Conservation (phyloP, 306 rosid species). For the Trichosanthes truncata region DNA sequence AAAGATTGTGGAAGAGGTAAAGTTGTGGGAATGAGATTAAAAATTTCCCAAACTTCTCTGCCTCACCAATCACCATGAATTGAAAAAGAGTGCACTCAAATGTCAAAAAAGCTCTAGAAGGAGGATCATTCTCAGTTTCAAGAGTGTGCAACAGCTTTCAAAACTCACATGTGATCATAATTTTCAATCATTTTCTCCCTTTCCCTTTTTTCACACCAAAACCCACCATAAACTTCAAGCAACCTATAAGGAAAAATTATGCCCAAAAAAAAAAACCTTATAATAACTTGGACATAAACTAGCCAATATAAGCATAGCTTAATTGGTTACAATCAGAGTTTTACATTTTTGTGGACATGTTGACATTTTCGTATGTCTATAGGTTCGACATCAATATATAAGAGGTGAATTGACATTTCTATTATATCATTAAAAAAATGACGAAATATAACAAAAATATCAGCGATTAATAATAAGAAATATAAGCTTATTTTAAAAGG, state of each 20-base stretch:
- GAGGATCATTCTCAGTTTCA: neutral
- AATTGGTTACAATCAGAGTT: too few species aligned
- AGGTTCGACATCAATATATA: too few species aligned
- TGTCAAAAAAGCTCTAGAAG: slow-evolving; percentile 6
- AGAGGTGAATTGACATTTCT: too few species aligned
- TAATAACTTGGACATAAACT: too few species aligned
- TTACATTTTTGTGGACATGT: too few species aligned
- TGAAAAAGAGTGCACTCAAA: neutral
- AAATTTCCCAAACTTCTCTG: neutral
- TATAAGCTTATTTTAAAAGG: too few species aligned
- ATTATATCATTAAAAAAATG: too few species aligned
- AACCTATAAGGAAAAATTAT: neutral
- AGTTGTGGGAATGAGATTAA: neutral
- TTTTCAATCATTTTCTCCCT: neutral
- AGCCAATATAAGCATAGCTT: too few species aligned
- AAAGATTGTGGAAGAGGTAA: neutral
- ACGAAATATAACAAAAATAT: too few species aligned
- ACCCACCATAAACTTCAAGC: neutral
- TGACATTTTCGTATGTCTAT: too few species aligned
- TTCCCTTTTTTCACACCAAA: neutral
- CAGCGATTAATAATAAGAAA: too few species aligned
- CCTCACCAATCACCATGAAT: neutral
- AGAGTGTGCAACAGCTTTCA: slow-evolving; percentile 6
- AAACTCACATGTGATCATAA: slow-evolving; percentile 1
- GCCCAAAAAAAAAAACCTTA: neutral